Evolutionary conservation across 768 basidiomycete species (phyloP).

Genomic region (Trametes punicea): DNA sequence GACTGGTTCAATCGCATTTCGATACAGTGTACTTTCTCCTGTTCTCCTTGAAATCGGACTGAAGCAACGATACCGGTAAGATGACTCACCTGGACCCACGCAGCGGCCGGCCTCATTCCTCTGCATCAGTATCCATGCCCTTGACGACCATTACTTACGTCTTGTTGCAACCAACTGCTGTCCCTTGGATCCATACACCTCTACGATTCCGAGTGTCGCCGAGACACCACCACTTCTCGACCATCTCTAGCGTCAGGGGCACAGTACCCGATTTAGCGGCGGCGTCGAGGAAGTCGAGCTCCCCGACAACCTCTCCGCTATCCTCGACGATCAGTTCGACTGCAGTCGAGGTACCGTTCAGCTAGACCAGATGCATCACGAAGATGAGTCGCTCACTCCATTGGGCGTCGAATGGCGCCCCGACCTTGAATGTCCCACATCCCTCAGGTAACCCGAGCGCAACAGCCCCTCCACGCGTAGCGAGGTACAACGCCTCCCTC

Average conservation of each 20-base stretch:
- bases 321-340: slow-evolving; percentile 21
- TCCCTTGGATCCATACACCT: slow-evolving; percentile 77
- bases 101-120: too few species aligned
- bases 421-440: slow-evolving; percentile 54
- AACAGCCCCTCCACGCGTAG: slow-evolving; percentile 73
- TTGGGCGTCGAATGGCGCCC: slow-evolving; percentile 73
- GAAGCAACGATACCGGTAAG: too few species aligned
- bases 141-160: background rate
- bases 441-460: slow-evolving; percentile 56
- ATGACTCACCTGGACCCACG: background rate
- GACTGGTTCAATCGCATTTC: too few species aligned
- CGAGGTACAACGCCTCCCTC: slow-evolving; percentile 79
- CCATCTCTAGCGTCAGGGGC: slow-evolving; percentile 43
- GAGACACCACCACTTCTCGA: slow-evolving; percentile 92
- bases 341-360: background rate
- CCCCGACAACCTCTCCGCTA: slow-evolving; percentile 46
- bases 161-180: background rate
- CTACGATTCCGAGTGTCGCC: slow-evolving; percentile 67
- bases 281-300: slow-evolving; percentile 63
- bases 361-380: background rate
- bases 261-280: slow-evolving; percentile 22
- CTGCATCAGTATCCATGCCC: too few species aligned
- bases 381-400: slow-evolving; percentile 48
- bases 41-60: too few species aligned
- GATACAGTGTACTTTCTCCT: too few species aligned